Evolutionary conservation across 2,329 filamentous ascomycete genomes (phyloP).

Genomic region (Sphaceloma murrayae): DNA sequence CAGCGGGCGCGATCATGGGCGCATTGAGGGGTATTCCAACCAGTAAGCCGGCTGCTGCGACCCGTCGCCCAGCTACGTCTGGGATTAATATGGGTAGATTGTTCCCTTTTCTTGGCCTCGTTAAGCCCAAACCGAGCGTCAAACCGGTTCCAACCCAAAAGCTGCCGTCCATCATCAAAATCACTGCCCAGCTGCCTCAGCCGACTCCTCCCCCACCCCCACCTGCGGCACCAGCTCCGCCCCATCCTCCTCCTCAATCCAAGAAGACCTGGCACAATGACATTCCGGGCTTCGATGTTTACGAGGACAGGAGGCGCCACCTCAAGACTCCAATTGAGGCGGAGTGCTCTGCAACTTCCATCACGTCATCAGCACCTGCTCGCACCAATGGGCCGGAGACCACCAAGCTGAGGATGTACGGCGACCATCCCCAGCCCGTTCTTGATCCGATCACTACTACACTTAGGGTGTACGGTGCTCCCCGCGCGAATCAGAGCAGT

Average conservation of each 20-base stretch:
- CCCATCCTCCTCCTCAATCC: neutral
- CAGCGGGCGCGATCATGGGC: neutral
- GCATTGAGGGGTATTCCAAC: conserved; percentile 1
- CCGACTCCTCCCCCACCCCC: neutral
- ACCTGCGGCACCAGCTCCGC: too few relatives aligned
- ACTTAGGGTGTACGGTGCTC: neutral
- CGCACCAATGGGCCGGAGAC: neutral
- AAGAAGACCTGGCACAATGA: neutral
- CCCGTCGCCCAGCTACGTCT: neutral
- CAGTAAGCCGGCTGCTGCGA: neutral
- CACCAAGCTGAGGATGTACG: neutral
- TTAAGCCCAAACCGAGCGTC: neutral
- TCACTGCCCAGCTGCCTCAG: neutral
- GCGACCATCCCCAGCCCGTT: neutral
- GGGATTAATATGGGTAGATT: too few relatives aligned
- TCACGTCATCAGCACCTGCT: too few relatives aligned
- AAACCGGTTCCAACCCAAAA: neutral
- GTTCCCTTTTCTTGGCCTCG: too few relatives aligned
- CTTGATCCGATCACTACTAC: neutral
- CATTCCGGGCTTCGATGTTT: too few relatives aligned
- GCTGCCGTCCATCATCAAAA: too few relatives aligned
- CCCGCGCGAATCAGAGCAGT: too few relatives aligned
- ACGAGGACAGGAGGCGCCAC: too few relatives aligned
- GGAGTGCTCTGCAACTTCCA: too few relatives aligned
- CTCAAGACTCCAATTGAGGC: too few relatives aligned